Evolutionary conservation across 164 flowering plant species (phyloP), one percentile per base, ranked within the genome.

Genomic region (Litsea cubeba): DNA sequence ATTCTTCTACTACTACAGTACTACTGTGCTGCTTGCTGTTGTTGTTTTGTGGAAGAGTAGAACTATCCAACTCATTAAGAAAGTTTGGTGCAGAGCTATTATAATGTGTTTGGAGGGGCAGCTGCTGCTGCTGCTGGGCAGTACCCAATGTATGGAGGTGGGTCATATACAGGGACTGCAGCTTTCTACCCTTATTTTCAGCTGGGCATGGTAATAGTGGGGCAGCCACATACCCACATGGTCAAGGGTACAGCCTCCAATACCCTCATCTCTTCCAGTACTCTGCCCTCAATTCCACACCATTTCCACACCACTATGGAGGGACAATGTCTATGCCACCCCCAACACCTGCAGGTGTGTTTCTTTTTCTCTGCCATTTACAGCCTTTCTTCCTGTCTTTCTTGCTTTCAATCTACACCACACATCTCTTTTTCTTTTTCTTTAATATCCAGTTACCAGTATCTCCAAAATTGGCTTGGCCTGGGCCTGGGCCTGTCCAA

Each of bases 301-400:
- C 75, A 18, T 87, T 81, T 76, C 86, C 91, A 0, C 79, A 72
- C 25, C 93, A 91, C 75, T 88, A 90, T 69, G 93, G 82, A 62
- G 79, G 92, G 35, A 87, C 96, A 15, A 85, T 92, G 72, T 91
- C 98, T 69, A 84, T 90, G 76, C 87, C 92, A 0, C 85, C 97
- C 2, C 80, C 91, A 28, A 65, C 91, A 69, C 97, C 81, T 81
- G 85, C 98, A 87, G 98, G 91, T 91, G 68, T 69, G 79, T 30
- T 40, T 12, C 40, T 54, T 70, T 69, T 50, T 1, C 50, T 4
- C 50, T 66, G 65, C 67, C 24, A 24, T 20, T 62, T 49, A 11
- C 35, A 62, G 62, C 66, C 22, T 72, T 22, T 72, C 6, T 22
- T 40, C 18, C 18, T 40, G 49, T 15, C 22, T 15, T 11, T 30